Percentiles rank a stretch among this genome's conserved stretches.
Conservation (phyloP, 495 filamentous ascomycete genomes). For the Hypoxylon crocopeplum region DNA sequence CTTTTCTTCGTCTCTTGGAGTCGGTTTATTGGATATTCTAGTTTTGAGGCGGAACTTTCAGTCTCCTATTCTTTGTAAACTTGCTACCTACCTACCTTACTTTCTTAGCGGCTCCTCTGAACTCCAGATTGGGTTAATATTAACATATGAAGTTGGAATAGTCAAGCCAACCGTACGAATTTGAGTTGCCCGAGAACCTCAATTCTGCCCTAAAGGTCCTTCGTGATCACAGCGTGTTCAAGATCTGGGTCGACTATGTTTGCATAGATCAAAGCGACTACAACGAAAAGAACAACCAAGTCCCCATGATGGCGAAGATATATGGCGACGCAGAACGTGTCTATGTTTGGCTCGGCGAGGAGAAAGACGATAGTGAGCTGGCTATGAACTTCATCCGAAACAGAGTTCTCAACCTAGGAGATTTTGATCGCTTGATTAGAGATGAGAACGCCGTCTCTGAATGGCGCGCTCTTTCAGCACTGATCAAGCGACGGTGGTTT, state of each 20-base stretch:
- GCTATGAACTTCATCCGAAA: constrained; percentile 22
- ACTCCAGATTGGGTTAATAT: too few relatives aligned
- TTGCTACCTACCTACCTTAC: too few relatives aligned
- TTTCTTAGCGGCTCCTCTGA: too few relatives aligned
- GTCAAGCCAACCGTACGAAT: neutral
- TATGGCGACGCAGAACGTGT: constrained; percentile 36
- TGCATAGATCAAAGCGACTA: constrained; percentile 15
- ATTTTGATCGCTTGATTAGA: constrained; percentile 28
- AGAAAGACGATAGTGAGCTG: constrained; percentile 4
- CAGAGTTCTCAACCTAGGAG: constrained; percentile 15
- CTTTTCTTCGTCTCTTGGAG: too few relatives aligned
- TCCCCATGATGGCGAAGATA: constrained; percentile 33
- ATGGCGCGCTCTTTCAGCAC: constrained; percentile 33
- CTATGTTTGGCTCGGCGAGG: constrained; percentile 39
- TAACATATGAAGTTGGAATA: neutral
- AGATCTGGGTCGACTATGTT: constrained; percentile 17
- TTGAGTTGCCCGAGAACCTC: constrained; percentile 9
- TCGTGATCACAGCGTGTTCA: neutral
- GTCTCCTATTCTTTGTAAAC: too few relatives aligned
- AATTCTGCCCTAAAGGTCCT: constrained; percentile 5
- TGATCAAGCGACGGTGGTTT: constrained; percentile 44
- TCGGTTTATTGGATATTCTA: too few relatives aligned
- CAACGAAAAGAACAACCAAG: constrained; percentile 9
- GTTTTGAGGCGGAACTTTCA: too few relatives aligned
- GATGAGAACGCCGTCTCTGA: constrained; percentile 14